Conservation (phyloP, 805 yeast species). For the Cyberlindnera nakhonratchasimensis region DNA sequence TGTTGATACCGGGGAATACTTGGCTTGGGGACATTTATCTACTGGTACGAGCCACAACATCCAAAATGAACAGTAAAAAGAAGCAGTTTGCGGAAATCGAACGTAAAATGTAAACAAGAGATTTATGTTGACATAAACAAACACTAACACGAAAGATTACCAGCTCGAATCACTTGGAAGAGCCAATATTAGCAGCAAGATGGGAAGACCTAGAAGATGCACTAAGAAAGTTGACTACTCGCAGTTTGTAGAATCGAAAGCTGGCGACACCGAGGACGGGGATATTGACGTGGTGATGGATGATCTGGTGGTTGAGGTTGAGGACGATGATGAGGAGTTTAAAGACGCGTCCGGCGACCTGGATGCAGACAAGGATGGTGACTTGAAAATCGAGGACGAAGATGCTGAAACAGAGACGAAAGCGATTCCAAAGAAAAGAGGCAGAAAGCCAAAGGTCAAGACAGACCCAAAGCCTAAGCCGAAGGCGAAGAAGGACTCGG, state of each 20-base stretch:
- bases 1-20: no score
- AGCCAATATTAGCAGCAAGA: neutral
- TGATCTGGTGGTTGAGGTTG: constrained; percentile 32
- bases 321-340: constrained; percentile 29
- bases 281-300: constrained; percentile 13
- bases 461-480: constrained; percentile 15
- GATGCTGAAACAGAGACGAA: neutral
- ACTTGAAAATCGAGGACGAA: neutral
- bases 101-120: constrained; percentile 4
- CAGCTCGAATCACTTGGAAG: constrained; percentile 7
- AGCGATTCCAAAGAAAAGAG: constrained; percentile 30
- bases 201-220: constrained; percentile 2
- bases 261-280: constrained; percentile 7
- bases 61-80: neutral
- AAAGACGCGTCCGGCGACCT: constrained; percentile 11
- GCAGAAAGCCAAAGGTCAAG: constrained; percentile 11
- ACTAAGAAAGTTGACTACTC: constrained; percentile 9
- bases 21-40: neutral
- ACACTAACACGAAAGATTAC: neutral
- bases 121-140: no score
- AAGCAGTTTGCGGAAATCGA: constrained; percentile 5
- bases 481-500: constrained; percentile 5
- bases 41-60: constrained; percentile 1
- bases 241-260: constrained; percentile 7
- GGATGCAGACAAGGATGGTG: constrained; percentile 8